These are phyloP conservation scores for Mycena galopus DNA, from an alignment of 768 basidiomycete species.

Conservation along the genomic window DNA sequence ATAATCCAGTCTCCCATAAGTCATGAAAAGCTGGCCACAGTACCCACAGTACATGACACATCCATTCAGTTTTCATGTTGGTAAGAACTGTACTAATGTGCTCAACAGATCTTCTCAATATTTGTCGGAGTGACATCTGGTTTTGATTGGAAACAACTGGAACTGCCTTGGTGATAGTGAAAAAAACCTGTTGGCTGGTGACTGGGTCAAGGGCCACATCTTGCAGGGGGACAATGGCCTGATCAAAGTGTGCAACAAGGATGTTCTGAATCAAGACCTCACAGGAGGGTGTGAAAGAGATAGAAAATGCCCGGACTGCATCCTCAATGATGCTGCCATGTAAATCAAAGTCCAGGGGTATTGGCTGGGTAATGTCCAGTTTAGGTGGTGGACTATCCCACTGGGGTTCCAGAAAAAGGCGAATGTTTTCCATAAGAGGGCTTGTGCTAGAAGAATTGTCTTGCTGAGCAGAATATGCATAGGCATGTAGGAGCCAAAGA, in stretches of 20 bases:
- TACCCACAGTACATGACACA: not conserved
- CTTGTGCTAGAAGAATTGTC: not conserved
- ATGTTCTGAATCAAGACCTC: not conserved
- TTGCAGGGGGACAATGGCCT: not conserved
- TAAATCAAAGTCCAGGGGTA: not conserved
- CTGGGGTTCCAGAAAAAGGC: slow-evolving; percentile 4
- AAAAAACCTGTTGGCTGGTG: not conserved
- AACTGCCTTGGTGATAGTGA: not conserved
- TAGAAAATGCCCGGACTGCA: not conserved
- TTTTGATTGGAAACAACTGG: not conserved
- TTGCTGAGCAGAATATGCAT: not conserved
- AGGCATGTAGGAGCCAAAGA: slow-evolving; percentile 13
- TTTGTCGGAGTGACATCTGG: not conserved
- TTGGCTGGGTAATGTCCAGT: not conserved
- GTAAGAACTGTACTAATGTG: not conserved
- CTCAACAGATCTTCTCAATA: not conserved
- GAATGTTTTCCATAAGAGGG: not conserved
- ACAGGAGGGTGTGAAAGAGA: too few relatives aligned
- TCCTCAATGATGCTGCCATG: not conserved
- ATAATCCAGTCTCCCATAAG: not conserved
- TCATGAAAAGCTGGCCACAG: not conserved
- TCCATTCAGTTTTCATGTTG: not conserved
- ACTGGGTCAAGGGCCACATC: not conserved
- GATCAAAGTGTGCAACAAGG: not conserved
- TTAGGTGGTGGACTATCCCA: not conserved